phyloP scores from a whole-genome alignment of 2,329 filamentous ascomycete genomes.

The Fusarium napiforme region DNA sequence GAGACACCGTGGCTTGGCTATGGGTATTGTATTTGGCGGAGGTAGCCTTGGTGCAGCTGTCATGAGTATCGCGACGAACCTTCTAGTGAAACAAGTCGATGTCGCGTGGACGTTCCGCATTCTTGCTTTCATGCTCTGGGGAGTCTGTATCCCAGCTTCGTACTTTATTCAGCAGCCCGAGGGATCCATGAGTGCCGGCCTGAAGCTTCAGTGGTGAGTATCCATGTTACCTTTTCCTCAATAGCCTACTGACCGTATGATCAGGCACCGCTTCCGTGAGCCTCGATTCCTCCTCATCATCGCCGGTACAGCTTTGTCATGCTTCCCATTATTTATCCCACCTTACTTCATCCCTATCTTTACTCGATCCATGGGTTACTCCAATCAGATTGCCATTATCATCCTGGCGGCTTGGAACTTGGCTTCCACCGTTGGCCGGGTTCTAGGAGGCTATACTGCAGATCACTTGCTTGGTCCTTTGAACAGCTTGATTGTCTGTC shows the following conservation, averaged over 20 bases:
- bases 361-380: conserved; percentile 41
- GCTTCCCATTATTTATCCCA: conserved; percentile 42
- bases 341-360: conserved; percentile 45
- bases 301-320: conserved; percentile 41
- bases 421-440: conserved; percentile 43
- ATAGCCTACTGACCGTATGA: rapidly evolving
- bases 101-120: conserved; percentile 46
- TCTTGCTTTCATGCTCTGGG: conserved; percentile 44
- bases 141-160: conserved; percentile 45
- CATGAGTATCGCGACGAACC: conserved; percentile 44
- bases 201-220: conserved; percentile 43
- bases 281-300: conserved; percentile 41
- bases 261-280: conserved; percentile 45
- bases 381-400: conserved; percentile 37
- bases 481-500: conserved; percentile 44
- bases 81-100: conserved; percentile 38
- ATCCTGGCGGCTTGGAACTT: conserved; percentile 47
- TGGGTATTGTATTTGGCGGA: conserved; percentile 46
- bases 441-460: conserved; percentile 42
- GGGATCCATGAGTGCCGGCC: conserved; percentile 6
- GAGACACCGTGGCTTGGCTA: conserved; percentile 43
- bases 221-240: rapidly evolving
- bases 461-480: conserved; percentile 43
- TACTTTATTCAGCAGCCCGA: conserved; percentile 41
- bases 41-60: conserved; percentile 45